These are phyloP conservation scores for Trypethelium eluteriae DNA, from an alignment of 495 filamentous ascomycete species.

Conservation along the genomic window DNA sequence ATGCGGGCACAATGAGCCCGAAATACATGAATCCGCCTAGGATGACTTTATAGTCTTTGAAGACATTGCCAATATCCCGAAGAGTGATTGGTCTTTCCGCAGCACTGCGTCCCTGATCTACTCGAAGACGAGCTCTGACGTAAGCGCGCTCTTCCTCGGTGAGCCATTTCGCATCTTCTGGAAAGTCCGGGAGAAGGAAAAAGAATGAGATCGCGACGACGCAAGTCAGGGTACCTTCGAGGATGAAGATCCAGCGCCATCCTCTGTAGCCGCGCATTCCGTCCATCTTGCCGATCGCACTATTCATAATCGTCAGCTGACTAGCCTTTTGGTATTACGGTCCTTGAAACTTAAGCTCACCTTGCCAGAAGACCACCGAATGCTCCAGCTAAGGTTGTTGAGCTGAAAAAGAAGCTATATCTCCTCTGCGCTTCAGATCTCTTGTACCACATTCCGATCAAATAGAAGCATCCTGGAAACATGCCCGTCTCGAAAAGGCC, in stretches of 20 bases:
- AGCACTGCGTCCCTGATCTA: constrained; percentile 63
- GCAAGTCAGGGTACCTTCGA: constrained; percentile 69
- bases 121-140: constrained; percentile 62
- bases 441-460: constrained; percentile 71
- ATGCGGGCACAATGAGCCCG: constrained; percentile 79
- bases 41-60: constrained; percentile 63
- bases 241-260: constrained; percentile 70
- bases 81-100: constrained; percentile 55
- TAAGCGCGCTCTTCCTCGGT: constrained; percentile 66
- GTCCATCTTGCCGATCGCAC: constrained; percentile 73
- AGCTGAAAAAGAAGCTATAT: constrained; percentile 83
- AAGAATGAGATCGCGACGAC: constrained; percentile 65
- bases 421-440: constrained; percentile 79
- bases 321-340: neutral
- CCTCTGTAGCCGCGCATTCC: constrained; percentile 60
- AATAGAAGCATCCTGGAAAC: constrained; percentile 60
- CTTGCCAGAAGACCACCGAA: constrained; percentile 38
- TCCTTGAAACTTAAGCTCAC: neutral
- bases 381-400: constrained; percentile 51
- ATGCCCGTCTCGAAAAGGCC: constrained; percentile 84
- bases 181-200: constrained; percentile 76
- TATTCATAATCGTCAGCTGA: neutral
- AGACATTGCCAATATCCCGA: constrained; percentile 58
- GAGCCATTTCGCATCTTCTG: constrained; percentile 59
- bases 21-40: constrained; percentile 87